phyloP scores from a whole-genome alignment of 306 rosid species.

The Carpinus viminea region DNA sequence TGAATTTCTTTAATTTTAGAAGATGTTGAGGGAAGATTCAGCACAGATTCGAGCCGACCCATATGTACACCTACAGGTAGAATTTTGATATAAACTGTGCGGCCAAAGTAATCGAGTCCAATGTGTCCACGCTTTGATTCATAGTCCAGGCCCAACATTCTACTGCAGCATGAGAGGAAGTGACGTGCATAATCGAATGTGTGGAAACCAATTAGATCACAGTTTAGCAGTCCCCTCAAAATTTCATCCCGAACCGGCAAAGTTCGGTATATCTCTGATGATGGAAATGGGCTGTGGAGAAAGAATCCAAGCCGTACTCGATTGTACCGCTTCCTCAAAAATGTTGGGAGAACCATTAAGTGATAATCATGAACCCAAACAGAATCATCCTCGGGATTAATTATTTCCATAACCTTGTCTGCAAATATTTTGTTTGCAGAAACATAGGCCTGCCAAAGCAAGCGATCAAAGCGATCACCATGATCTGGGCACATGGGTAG shows the following conservation, averaged over 20 bases:
- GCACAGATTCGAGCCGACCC: conserved; percentile 75
- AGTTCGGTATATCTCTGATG: conserved; percentile 81
- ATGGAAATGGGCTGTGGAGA: conserved; percentile 86
- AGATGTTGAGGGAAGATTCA: conserved; percentile 63
- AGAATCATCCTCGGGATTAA: conserved; percentile 77
- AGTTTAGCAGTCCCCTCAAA: conserved; percentile 69
- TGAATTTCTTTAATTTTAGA: conserved; percentile 63
- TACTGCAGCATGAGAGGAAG: conserved; percentile 92
- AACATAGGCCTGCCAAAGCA: conserved; percentile 83
- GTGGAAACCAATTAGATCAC: conserved; percentile 84
- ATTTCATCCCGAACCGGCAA: conserved; percentile 82
- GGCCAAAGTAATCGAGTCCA: conserved; percentile 86
- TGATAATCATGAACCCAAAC: conserved; percentile 94
- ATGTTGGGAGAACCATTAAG: conserved; percentile 85
- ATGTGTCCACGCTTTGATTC: conserved; percentile 91
- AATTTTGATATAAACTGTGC: conserved; percentile 77
- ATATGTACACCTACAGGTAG: conserved; percentile 88
- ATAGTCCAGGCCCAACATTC: conserved; percentile 90
- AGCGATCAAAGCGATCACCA: conserved; percentile 76
- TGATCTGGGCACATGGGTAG: conserved; percentile 78
- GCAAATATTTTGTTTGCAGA: conserved; percentile 85
- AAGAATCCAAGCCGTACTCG: conserved; percentile 82
- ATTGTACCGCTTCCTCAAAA: conserved; percentile 65
- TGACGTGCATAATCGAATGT: conserved; percentile 90
- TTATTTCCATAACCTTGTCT: conserved; percentile 83